phyloP scores from a whole-genome alignment of 2,329 filamentous ascomycete genomes.

The Talaromyces sp. region DNA sequence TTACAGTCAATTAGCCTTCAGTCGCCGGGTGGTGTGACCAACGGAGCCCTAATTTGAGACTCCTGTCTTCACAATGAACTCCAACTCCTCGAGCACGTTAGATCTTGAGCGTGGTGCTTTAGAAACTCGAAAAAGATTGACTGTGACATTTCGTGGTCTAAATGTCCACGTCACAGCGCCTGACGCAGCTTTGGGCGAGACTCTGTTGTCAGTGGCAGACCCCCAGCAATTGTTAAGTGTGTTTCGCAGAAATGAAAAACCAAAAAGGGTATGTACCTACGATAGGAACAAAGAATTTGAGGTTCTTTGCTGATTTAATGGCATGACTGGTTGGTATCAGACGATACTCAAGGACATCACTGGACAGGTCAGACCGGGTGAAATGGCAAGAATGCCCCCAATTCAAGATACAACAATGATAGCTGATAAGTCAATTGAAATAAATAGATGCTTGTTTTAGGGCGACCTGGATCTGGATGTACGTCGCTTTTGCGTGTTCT shows the following conservation, averaged over 20 bases:
- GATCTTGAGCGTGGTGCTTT: not conserved
- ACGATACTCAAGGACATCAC: slow-evolving; percentile 35
- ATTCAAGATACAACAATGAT: not conserved
- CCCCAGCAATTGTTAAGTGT: slow-evolving; percentile 23
- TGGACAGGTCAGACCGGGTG: slow-evolving; percentile 38
- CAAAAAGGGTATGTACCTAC: slow-evolving; percentile 20
- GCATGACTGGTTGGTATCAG: slow-evolving; percentile 17
- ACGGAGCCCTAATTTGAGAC: not conserved
- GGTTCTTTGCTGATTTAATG: slow-evolving; percentile 10
- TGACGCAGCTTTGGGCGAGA: slow-evolving; percentile 31
- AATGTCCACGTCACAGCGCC: slow-evolving; percentile 31
- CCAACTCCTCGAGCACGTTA: not conserved
- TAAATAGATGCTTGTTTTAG: slow-evolving; percentile 57
- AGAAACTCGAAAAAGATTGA: slow-evolving; percentile 25
- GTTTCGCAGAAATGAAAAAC: slow-evolving; percentile 15
- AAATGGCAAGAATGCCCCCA: slow-evolving; percentile 31
- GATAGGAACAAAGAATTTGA: not conserved
- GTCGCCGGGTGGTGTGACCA: not conserved
- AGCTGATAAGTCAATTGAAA: not conserved
- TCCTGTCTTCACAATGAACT: not conserved
- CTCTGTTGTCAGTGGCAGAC: slow-evolving; percentile 28
- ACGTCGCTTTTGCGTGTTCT: slow-evolving; percentile 66
- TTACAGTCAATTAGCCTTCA: not conserved
- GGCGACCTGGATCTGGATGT: slow-evolving; percentile 64
- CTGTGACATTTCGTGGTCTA: slow-evolving; percentile 31